Evolutionary conservation across 2,329 filamentous ascomycete species (phyloP).

Genomic region (Cladophialophora immunda): DNA sequence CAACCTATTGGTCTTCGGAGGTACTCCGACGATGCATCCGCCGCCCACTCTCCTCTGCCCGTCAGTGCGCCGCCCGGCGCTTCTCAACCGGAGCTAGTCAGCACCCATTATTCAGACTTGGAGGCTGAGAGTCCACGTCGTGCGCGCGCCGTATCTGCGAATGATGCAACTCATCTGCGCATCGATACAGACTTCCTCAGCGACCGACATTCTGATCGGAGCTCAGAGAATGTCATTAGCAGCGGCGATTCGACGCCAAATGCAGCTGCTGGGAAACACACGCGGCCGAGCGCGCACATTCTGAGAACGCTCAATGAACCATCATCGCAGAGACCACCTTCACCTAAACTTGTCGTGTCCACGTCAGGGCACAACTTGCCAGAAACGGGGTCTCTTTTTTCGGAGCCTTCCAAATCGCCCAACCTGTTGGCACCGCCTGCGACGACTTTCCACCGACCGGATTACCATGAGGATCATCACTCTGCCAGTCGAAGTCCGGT

Average conservation of each 20-base stretch:
- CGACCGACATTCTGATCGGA: constrained; percentile 26
- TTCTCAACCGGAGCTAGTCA: constrained; percentile 41
- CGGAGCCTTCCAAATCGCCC: constrained; percentile 26
- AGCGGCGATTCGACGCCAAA: constrained; percentile 24
- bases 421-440: constrained; percentile 36
- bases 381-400: constrained; percentile 43
- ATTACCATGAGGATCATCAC: constrained; percentile 47
- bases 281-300: constrained; percentile 31
- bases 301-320: constrained; percentile 34
- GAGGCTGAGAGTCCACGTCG: constrained; percentile 39
- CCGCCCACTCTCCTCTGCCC: constrained; percentile 53
- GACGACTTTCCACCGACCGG: constrained; percentile 42
- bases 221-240: constrained; percentile 23
- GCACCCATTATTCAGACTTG: constrained; percentile 28
- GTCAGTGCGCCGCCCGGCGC: constrained; percentile 38
- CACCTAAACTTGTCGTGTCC: constrained; percentile 51
- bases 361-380: constrained; percentile 47
- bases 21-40: constrained; percentile 71
- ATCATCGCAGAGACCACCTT: constrained; percentile 41
- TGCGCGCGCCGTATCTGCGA: constrained; percentile 67
- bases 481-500: constrained; percentile 27
- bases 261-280: background rate
- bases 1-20: constrained; percentile 73
- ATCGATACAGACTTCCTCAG: constrained; percentile 52
- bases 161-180: constrained; percentile 60